Evolutionary conservation across 345 rosid genomes (phyloP).

Genomic region (Eucalyptus microcorys): DNA sequence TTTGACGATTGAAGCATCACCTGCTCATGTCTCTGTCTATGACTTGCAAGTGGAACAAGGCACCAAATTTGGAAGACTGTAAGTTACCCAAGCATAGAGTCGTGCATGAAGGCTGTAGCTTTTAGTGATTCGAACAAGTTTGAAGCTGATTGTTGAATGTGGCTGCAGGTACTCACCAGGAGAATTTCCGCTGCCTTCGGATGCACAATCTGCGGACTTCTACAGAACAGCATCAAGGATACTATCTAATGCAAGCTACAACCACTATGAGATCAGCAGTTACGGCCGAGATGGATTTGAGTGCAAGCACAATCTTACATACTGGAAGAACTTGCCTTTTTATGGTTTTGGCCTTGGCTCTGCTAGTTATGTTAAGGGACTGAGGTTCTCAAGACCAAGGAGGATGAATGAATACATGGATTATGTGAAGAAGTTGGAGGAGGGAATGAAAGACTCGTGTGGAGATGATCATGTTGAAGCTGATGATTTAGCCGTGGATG

Average conservation of each 20-base stretch:
- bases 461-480: conserved; percentile 23
- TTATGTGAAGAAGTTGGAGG: conserved; percentile 60
- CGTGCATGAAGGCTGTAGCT: background rate
- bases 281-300: conserved; percentile 50
- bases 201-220: conserved; percentile 66
- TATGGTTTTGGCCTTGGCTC: conserved; percentile 90
- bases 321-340: conserved; percentile 84
- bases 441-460: conserved; percentile 11
- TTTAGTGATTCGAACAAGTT: background rate
- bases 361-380: conserved; percentile 72
- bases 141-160: background rate
- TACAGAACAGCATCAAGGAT: conserved; percentile 56
- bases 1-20: conserved; percentile 38
- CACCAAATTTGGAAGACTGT: conserved; percentile 76
- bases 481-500: conserved; percentile 68
- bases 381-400: conserved; percentile 88
- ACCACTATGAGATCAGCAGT: conserved; percentile 85
- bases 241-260: conserved; percentile 59
- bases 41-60: conserved; percentile 97
- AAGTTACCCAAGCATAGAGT: conserved; percentile 10
- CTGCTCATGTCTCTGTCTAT: conserved; percentile 77
- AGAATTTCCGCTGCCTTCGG: conserved; percentile 82
- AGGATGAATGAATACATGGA: conserved; percentile 54
- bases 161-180: conserved; percentile 78
- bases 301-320: conserved; percentile 74